Evolutionary conservation across 257 asterid species (phyloP).

Genomic region (Craterostigma plantagineum): DNA sequence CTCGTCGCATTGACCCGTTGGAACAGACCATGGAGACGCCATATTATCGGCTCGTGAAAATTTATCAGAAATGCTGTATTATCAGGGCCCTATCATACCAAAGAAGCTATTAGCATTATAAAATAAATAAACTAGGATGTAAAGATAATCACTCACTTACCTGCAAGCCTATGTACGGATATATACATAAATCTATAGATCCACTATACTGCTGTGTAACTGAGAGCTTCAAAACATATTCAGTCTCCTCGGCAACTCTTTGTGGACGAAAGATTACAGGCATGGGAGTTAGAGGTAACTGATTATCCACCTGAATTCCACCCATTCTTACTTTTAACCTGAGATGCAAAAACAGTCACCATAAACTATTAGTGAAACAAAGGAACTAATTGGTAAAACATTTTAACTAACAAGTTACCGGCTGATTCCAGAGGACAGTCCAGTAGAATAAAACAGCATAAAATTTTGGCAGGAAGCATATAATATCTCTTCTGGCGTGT

Average conservation of each 20-base stretch:
- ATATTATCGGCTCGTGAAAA: conserved; percentile 89
- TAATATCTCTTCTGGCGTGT: conserved; percentile 95
- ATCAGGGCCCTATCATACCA: conserved; percentile 64
- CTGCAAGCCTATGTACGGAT: conserved; percentile 91
- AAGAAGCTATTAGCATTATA: conserved; percentile 10
- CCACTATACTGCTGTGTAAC: conserved; percentile 93
- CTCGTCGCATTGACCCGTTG: conserved; percentile 62
- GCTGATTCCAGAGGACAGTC: conserved; percentile 85
- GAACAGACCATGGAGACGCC: conserved; percentile 93
- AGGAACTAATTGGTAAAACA: not conserved
- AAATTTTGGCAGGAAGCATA: conserved; percentile 68
- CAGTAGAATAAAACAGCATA: conserved; percentile 80
- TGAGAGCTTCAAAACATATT: conserved; percentile 75
- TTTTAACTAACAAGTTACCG: conserved; percentile 31
- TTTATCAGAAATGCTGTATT: conserved; percentile 81
- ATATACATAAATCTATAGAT: conserved; percentile 66
- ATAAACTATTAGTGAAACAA: not conserved
- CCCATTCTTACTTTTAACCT: conserved; percentile 86
- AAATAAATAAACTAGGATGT: conserved; percentile 7
- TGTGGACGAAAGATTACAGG: conserved; percentile 95
- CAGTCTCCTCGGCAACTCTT: conserved; percentile 69
- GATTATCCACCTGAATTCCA: conserved; percentile 89
- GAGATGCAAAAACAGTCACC: conserved; percentile 13
- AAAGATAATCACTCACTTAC: conserved; percentile 22
- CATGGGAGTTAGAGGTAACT: conserved; percentile 88